These are phyloP conservation scores for Backusella parvicylindrica DNA, from an alignment of 192 early-diverging fungal species.

Conservation along the genomic window DNA sequence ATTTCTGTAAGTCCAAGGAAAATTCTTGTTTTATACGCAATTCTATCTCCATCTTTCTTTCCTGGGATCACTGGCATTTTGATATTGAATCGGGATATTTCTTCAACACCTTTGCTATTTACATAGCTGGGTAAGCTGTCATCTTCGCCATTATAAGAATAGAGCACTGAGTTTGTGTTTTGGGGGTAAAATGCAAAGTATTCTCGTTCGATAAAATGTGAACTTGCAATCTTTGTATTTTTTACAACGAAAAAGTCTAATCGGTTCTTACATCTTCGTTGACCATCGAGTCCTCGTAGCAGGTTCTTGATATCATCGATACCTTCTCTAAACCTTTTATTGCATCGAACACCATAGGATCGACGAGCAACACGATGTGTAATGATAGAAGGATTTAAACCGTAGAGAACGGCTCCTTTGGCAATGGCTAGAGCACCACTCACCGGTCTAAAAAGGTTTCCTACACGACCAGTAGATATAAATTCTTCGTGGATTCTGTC, in stretches of 20 bases:
- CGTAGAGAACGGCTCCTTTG: constrained; percentile 40
- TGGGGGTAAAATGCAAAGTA: neutral
- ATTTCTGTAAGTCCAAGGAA: neutral
- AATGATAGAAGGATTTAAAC: constrained; percentile 29
- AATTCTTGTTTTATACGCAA: neutral
- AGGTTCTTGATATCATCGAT: neutral
- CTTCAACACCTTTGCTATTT: neutral
- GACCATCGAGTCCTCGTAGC: neutral
- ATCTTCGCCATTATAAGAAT: neutral
- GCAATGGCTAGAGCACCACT: constrained; percentile 41
- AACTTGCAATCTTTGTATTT: neutral
- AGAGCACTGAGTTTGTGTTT: neutral
- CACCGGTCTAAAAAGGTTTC: constrained; percentile 34
- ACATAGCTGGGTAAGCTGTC: neutral
- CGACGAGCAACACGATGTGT: constrained; percentile 34
- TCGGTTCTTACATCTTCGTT: neutral
- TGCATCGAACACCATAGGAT: constrained; percentile 32
- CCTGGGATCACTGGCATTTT: neutral
- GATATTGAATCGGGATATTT: neutral
- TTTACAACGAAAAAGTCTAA: neutral
- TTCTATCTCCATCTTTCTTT: neutral
- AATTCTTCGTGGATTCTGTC: constrained; percentile 32
- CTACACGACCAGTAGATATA: constrained; percentile 20
- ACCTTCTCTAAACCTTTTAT: neutral
- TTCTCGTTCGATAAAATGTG: neutral